Base-by-base conservation (phyloP, 2,329 filamentous ascomycete species). In the Chalaropsis ovoidea region DNA sequence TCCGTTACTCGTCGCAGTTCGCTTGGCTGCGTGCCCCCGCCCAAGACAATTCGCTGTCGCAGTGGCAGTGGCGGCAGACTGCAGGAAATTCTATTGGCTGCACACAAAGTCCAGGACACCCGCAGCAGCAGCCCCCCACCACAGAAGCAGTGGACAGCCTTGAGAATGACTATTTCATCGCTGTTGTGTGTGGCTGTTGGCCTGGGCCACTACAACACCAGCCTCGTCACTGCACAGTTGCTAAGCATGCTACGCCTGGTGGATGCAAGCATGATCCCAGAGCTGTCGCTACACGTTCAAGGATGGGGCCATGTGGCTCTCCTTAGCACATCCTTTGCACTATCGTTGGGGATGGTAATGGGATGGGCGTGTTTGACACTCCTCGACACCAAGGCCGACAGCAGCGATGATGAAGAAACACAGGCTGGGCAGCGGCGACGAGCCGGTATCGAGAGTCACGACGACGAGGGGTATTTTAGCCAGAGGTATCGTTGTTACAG, bases 161-260 rank as follows among this genome's bases (percentile, higher is more conserved):
- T 66, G 45, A n/a, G 60, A 6, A 49, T 66, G 22, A 45, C 47
- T 2, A 17, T 66, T n/a, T 27, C 24, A 17, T 42, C 60, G 35
- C 42, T 66, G 19, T 13, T 66, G 4, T 54, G 43, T 7, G 39
- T 66, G 19, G 45, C 58, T 39, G 42, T 31, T 42, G 45, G 58
- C 8, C 39, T 66, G 39, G 58, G 56, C 0, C 58, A 61, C 31
- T 66, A 66, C 24, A 66, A 52, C 8, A 66, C 24, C 6, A 62
- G 31, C 19, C 60, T 66, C 8, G 45, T 62, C 19, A 66, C 60
- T 17, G 58, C 60, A 15, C 64, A 65, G 31, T 45, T 65, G 42
- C 22, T 65, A 15, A 31, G 58, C 22, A 60, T 65, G 54, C 31
- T 65, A 39, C 43, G 58, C 22, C 42, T 65, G n/a, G 63, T 39